A percentile compares a stretch with the other conserved stretches of the same genome.
These are phyloP conservation scores for Phalaenopsis hybrid DNA, from an alignment of 116 monocot genomes.

Conservation along the genomic window DNA sequence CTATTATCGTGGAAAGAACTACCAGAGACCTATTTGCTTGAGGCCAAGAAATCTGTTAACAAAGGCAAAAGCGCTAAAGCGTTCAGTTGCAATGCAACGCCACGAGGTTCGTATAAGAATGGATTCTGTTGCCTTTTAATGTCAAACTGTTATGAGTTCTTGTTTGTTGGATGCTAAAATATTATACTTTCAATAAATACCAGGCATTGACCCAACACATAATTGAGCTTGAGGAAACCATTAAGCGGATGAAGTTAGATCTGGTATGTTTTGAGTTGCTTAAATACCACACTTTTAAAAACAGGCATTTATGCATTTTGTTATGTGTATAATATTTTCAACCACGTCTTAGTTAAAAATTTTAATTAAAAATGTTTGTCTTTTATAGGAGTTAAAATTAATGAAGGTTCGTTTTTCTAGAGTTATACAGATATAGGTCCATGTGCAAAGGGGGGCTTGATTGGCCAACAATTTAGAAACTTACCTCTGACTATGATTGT, in stretches of 20 bases:
- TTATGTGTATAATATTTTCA: background rate
- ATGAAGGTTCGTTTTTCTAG: background rate
- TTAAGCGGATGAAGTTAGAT: constrained; percentile 61
- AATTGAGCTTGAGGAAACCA: constrained; percentile 58
- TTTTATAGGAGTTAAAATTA: background rate
- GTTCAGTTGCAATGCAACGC: constrained; percentile 88
- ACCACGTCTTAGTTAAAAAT: background rate
- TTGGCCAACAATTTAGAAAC: background rate
- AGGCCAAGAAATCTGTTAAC: constrained; percentile 95
- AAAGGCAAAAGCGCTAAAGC: constrained; percentile 91
- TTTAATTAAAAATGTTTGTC: background rate
- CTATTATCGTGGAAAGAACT: constrained; percentile 98
- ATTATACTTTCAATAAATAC: constrained; percentile 10
- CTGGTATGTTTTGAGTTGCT: constrained; percentile 45
- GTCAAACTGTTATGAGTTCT: background rate
- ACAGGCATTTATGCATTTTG: background rate
- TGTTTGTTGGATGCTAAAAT: background rate
- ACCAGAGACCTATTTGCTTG: constrained; percentile 73
- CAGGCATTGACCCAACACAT: constrained; percentile 96
- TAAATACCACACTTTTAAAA: background rate
- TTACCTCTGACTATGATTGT: background rate
- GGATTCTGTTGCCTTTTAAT: background rate
- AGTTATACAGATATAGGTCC: background rate
- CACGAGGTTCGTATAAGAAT: constrained; percentile 66
- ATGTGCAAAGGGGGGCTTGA: background rate